Evolutionary conservation across 176 grass and related monocot species (phyloP), one percentile per base, ranked within the genome.

Genomic region (Eleusine indica): DNA sequence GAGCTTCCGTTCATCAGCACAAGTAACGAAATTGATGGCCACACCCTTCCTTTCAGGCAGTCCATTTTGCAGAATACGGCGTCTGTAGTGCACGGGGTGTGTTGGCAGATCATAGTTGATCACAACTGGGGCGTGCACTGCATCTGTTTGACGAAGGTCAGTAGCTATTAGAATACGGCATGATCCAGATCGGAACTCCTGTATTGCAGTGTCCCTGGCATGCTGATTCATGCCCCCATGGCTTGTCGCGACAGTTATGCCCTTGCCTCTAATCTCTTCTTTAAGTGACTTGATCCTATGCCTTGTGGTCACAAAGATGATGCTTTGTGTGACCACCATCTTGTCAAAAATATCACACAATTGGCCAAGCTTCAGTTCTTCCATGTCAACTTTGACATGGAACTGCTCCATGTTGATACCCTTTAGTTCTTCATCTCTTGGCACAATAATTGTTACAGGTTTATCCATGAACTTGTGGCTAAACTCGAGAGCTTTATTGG

Each of bases 41-140:
- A 81, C 64, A 71, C 77, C 66, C 6, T 7, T 53, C 22, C 42
- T 57, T 64, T 44, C 30, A 25, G 65, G 7, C 42, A 46, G 17
- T n/a, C 43, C 44, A 7, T 38, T 65, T 65, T 48, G 18, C n/a
- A 9, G 64, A 21, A 81, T n/a, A 70, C 68, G 71, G 11, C 53
- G 42, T 15, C 81, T 4, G 65, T 80, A 76, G 4, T 13, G 35
- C 53, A 81, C 29, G 0, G 14, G 32, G 17, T 65, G n/a, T 18
- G 91, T 87, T 25, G 94, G 91, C 47, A 96, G 63, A 74, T 96
- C 91, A 48, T 93, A 96, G 75, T 91, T 93, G 70, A 96, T 87
- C 43, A 89, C 64, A 37, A 89, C 32, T 1, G 80, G 87, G 8
- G 82, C 86, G 37, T 87, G 83, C 53, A 87, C 58, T 9, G 68